Conservation (phyloP, 768 basidiomycete genomes). For the Russula virescens region DNA sequence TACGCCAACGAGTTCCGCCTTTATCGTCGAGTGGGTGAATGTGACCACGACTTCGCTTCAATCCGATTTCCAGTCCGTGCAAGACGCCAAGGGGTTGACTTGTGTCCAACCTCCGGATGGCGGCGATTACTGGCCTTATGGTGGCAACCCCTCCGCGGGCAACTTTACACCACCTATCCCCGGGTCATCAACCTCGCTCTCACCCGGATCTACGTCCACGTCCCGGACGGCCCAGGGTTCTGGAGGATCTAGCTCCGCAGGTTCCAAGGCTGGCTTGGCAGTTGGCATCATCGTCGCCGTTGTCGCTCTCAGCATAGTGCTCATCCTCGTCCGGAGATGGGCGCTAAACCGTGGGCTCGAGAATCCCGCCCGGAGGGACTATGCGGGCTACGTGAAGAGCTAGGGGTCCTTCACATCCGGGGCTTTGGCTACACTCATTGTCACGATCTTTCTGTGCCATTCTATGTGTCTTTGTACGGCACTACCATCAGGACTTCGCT, state of each 20-base stretch:
- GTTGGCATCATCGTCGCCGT: constrained; percentile 48
- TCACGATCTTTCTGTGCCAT: too few relatives aligned
- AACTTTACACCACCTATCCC: constrained; percentile 27
- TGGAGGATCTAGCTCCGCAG: constrained; percentile 28
- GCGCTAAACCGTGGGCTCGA: constrained; percentile 28
- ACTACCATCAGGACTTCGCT: neutral
- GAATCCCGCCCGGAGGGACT: neutral
- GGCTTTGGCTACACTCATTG: too few relatives aligned
- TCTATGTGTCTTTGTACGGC: too few relatives aligned
- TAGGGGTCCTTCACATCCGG: neutral
- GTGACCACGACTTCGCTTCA: constrained; percentile 43
- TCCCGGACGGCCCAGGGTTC: constrained; percentile 18
- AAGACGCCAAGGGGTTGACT: constrained; percentile 52
- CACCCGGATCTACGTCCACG: constrained; percentile 21
- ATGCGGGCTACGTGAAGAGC: neutral
- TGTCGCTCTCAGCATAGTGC: constrained; percentile 34
- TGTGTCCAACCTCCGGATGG: constrained; percentile 63
- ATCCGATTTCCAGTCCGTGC: constrained; percentile 44
- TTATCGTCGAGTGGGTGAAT: constrained; percentile 48
- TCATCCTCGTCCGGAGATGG: constrained; percentile 48
- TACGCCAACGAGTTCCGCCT: constrained; percentile 52
- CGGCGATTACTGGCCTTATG: constrained; percentile 71
- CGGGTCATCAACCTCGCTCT: neutral
- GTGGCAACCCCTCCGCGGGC: constrained; percentile 38
- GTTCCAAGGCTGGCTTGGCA: constrained; percentile 42